Conservation (phyloP, 352 stramenopile genomes). For the Thalassiosira mediterranea region DNA sequence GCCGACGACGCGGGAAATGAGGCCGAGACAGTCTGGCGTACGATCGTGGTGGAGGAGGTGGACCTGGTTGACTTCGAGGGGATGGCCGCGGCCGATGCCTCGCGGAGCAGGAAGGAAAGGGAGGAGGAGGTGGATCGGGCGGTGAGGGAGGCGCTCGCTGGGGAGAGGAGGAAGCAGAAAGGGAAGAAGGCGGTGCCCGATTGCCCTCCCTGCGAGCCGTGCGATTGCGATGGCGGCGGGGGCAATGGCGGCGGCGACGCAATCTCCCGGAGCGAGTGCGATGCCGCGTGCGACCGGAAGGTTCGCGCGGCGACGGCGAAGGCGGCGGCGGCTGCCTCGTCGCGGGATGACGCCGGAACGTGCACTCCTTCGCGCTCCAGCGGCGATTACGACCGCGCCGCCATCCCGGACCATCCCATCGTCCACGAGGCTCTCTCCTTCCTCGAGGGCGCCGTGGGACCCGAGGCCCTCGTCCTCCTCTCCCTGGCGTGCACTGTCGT, state of each 20-base stretch:
- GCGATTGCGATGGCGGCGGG: slow-evolving; percentile 20
- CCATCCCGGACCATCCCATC: slow-evolving; percentile 1
- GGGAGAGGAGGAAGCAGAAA: slow-evolving; percentile 35
- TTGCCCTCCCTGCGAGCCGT: slow-evolving; percentile 27
- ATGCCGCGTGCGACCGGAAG: slow-evolving; percentile 24
- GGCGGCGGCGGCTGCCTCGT: background rate
- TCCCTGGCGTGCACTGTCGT: background rate
- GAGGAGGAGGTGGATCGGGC: slow-evolving; percentile 41
- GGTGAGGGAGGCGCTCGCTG: slow-evolving; percentile 45
- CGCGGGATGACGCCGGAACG: background rate
- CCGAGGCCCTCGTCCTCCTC: background rate
- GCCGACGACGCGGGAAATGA: slow-evolving; percentile 78
- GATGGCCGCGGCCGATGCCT: slow-evolving; percentile 48
- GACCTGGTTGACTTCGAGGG: slow-evolving; percentile 63
- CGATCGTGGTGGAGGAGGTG: slow-evolving; percentile 78
- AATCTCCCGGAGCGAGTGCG: slow-evolving; percentile 17
- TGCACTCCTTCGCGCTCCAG: slow-evolving; percentile 3
- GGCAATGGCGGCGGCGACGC: background rate
- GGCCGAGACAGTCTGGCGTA: slow-evolving; percentile 70
- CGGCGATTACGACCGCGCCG: slow-evolving; percentile 2
- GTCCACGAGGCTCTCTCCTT: slow-evolving; percentile 5
- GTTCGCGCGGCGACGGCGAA: background rate
- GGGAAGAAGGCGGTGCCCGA: background rate
- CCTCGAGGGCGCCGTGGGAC: slow-evolving; percentile 8
- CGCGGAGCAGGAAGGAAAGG: slow-evolving; percentile 33